These are phyloP conservation scores for Roridomyces roridus DNA, from an alignment of 768 basidiomycete species.

Conservation along the genomic window DNA sequence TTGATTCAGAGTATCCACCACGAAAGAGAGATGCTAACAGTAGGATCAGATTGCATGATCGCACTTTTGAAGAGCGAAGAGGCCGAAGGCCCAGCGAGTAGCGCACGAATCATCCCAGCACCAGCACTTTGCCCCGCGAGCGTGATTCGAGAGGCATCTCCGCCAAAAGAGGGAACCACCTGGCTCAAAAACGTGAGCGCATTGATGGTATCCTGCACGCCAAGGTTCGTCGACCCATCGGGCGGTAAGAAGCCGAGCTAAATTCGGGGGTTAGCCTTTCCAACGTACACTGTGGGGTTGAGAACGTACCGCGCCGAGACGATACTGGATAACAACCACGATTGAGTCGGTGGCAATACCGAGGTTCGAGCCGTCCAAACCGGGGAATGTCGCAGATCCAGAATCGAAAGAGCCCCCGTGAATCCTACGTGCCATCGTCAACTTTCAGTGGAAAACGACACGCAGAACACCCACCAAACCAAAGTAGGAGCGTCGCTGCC, in stretches of 20 bases:
- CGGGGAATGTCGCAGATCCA: constrained; percentile 74
- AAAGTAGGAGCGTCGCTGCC: constrained; percentile 53
- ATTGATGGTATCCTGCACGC: constrained; percentile 68
- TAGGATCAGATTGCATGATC: constrained; percentile 87
- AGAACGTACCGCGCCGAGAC: constrained; percentile 69
- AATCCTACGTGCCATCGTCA: constrained; percentile 43
- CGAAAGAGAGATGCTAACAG: constrained; percentile 66
- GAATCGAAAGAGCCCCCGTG: constrained; percentile 86
- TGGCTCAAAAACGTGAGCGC: constrained; percentile 66
- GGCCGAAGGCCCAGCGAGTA: constrained; percentile 76
- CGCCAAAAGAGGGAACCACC: constrained; percentile 70
- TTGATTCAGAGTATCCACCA: neutral
- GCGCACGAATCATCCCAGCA: constrained; percentile 75
- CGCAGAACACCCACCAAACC: constrained; percentile 43
- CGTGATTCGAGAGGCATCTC: constrained; percentile 66
- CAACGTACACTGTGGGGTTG: neutral
- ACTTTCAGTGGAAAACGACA: neutral
- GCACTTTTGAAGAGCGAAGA: constrained; percentile 74
- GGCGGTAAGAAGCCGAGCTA: constrained; percentile 81
- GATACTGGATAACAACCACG: constrained; percentile 86
- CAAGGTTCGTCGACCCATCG: constrained; percentile 72
- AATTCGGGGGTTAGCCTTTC: constrained; percentile 2
- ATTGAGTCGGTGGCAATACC: constrained; percentile 74
- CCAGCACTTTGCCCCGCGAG: constrained; percentile 86
- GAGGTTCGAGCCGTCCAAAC: constrained; percentile 80